phyloP scores from a whole-genome alignment of 768 basidiomycete genomes.

The Kwoniella mangroviensis region DNA sequence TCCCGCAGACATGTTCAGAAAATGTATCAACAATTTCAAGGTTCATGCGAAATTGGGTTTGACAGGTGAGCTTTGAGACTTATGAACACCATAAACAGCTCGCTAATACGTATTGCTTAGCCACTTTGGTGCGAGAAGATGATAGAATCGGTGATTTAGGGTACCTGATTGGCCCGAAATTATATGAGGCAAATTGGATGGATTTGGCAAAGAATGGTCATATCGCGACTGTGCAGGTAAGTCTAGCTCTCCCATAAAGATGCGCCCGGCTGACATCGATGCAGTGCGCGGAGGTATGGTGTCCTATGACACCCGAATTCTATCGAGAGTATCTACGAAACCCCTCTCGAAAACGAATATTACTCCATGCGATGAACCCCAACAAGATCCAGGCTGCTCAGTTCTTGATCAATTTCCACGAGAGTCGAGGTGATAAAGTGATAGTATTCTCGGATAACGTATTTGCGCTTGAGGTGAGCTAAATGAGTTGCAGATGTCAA shows the following conservation, averaged over 20 bases:
- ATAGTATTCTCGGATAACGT: conserved; percentile 99
- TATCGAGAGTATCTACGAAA: conserved; percentile 90
- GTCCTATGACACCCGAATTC: conserved; percentile 99
- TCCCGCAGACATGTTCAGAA: conserved; percentile 96
- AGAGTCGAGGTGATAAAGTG: conserved; percentile 96
- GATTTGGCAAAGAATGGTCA: conserved; percentile 98
- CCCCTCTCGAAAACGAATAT: conserved; percentile 88
- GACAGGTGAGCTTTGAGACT: conserved; percentile 69
- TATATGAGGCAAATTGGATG: conserved; percentile 99
- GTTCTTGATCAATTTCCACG: conserved; percentile 97
- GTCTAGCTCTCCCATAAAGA: conserved; percentile 26
- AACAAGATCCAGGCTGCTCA: conserved; percentile 99
- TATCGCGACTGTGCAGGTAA: conserved; percentile 98
- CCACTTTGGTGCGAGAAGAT: conserved; percentile 97
- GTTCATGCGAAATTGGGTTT: conserved; percentile 97
- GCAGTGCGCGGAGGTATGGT: conserved; percentile 99
- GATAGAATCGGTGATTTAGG: conserved; percentile 98
- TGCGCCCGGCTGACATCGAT: background rate
- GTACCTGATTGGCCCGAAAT: conserved; percentile 98
- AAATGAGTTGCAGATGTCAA: background rate
- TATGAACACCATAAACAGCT: background rate
- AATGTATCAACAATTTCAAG: conserved; percentile 97
- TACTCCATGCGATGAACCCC: conserved; percentile 99
- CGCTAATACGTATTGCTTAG: conserved; percentile 59
- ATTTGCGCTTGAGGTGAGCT: conserved; percentile 83